A percentile compares a stretch with the other conserved stretches of the same genome.
phyloP scores from a whole-genome alignment of 495 filamentous ascomycete genomes.

The Podospora fimiseda region DNA sequence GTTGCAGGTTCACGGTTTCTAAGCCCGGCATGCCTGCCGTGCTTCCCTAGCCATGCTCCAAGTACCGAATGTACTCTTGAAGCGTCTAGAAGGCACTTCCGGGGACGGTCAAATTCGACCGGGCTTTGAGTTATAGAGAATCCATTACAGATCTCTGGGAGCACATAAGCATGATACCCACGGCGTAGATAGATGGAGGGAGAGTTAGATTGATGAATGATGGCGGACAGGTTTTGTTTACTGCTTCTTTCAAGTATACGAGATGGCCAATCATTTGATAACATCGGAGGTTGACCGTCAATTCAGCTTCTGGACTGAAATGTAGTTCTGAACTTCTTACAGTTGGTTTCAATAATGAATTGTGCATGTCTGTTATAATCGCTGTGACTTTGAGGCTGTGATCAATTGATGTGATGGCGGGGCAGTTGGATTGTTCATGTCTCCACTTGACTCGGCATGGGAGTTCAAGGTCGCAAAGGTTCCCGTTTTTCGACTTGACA shows the following conservation, averaged over 20 bases:
- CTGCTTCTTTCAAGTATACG: not conserved
- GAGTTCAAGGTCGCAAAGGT: not conserved
- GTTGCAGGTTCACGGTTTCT: slow-evolving; percentile 68
- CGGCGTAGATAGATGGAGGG: not conserved
- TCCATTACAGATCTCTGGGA: slow-evolving; percentile 1
- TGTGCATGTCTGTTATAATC: too few species aligned
- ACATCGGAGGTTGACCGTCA: not conserved
- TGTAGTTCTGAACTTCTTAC: too few species aligned
- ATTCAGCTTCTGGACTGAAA: too few species aligned
- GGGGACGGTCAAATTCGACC: not conserved
- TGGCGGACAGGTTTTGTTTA: not conserved
- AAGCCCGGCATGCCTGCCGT: slow-evolving; percentile 39
- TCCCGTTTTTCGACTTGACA: too few species aligned
- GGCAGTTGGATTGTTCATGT: not conserved
- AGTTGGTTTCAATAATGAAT: too few species aligned
- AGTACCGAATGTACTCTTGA: slow-evolving; percentile 3
- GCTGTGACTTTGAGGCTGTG: too few species aligned
- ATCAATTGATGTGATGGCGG: too few species aligned
- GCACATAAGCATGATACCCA: not conserved
- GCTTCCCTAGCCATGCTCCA: slow-evolving; percentile 14
- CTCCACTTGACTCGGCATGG: not conserved
- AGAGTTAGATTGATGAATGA: not conserved
- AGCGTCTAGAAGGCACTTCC: slow-evolving; percentile 12
- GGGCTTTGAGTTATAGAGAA: slow-evolving; percentile 11
- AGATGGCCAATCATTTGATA: not conserved